Evolutionary conservation across 345 rosid genomes (phyloP).

Genomic region (Salix exigua): DNA sequence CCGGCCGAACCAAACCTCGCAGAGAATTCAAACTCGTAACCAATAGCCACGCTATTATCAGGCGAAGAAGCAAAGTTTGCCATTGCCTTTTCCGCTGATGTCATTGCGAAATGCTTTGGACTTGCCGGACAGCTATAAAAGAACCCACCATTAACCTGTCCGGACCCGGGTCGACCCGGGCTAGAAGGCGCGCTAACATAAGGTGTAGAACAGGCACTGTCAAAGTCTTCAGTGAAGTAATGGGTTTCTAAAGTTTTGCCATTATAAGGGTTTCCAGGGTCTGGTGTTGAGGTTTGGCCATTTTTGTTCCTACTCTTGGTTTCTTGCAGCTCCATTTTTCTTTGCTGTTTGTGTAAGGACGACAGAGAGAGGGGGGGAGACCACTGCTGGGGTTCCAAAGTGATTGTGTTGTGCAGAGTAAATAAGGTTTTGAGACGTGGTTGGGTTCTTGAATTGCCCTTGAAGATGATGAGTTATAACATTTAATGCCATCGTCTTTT

Average conservation of each 20-base stretch:
- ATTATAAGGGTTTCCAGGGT: conserved; percentile 3
- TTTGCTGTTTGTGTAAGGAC: neutral
- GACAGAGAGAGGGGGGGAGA: neutral
- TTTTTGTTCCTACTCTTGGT: conserved; percentile 7
- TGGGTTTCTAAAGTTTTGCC: conserved; percentile 6
- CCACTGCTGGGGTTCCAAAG: neutral
- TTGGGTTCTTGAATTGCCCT: neutral
- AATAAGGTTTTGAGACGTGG: neutral
- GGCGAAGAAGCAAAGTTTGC: conserved; percentile 23
- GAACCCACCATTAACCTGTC: conserved; percentile 43
- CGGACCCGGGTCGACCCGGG: conserved; percentile 58
- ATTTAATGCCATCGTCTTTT: conserved; percentile 1
- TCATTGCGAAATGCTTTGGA: conserved; percentile 78
- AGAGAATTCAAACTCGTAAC: conserved; percentile 86
- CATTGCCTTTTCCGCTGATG: conserved; percentile 22
- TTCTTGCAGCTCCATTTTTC: conserved; percentile 33
- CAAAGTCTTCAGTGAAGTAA: conserved; percentile 30
- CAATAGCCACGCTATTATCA: conserved; percentile 22
- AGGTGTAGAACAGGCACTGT: conserved; percentile 86
- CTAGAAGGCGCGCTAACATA: conserved; percentile 96
- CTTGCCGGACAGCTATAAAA: conserved; percentile 92
- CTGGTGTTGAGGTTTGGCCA: conserved; percentile 9
- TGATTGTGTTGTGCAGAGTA: neutral
- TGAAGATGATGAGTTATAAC: neutral
- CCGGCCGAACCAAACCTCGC: conserved; percentile 45